Base-by-base conservation (phyloP, 306 rosid genomes). In the Canavalia ensiformis region DNA sequence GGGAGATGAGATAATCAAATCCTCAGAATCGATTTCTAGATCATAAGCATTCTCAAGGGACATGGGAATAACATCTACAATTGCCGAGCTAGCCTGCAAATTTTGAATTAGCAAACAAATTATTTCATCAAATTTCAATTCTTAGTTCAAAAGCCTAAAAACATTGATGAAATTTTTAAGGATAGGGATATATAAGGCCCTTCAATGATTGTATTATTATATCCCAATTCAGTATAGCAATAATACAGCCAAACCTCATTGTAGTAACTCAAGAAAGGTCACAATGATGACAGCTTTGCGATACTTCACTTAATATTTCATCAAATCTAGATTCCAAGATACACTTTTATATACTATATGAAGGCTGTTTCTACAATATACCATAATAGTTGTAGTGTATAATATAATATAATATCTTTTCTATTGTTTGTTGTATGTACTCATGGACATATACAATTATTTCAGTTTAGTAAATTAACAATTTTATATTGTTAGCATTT, bases 21-120 rank as follows among this genome's bases (percentile, higher is more conserved):
- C 95, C 25, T 73, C 77, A 0, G 84, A 81, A 35, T 88, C 86
- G 41, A 94, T 89, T 42, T 88, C 89, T 44, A 82, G 68, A 76
- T 90, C 92, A 54, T 60, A 46, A 8, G 81, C 55, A n/a, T 84
- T 72, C 74, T 86, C 90, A 42, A 90, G 81, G 84, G 89, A 89
- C 74, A 94, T 77, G 10, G 98, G 98, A 79, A 91, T 29, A 77
- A 94, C 90, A 80, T 91, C 98, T 74, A 94, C 95, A 76, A 77
- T 58, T 65, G 97, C 91, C 29, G 86, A 83, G 83, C 83, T 51
- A 68, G 79, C 86, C 98, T 94, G 92, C 83, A 81, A 79, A 75
- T 85, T 59, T 81, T 59, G 72, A 72, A 76, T 55, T 77, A 33
- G 70, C 71, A 85, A 70, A 70, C 5, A 35, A 37, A 55, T 45